Percentiles rank a stretch among this genome's conserved stretches.
Conservation (phyloP, 2,329 filamentous ascomycete genomes). For the Aspergillus pseudoterreus region DNA sequence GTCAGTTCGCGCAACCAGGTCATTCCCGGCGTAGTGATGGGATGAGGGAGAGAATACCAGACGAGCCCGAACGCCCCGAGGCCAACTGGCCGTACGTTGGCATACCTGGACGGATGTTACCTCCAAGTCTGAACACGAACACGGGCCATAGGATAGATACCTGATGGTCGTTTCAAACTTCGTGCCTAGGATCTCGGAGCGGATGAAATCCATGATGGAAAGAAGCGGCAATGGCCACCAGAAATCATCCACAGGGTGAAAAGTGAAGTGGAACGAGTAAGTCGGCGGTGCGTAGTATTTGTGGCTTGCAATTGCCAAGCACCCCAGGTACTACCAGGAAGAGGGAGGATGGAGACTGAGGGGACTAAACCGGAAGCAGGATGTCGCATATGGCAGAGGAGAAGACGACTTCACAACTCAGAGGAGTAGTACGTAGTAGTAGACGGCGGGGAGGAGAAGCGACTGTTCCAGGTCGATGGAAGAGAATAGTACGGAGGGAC, state of each 20-base stretch:
- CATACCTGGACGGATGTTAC: conserved; percentile 64
- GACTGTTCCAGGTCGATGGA: background rate
- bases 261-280: too few relatives aligned
- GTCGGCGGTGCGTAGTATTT: too few relatives aligned
- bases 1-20: conserved; percentile 2
- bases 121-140: background rate
- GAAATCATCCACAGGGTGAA: too few relatives aligned
- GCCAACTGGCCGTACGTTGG: conserved; percentile 93
- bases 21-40: background rate
- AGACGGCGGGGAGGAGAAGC: background rate
- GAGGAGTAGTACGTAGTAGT: too few relatives aligned
- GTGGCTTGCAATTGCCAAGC: background rate
- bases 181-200: conserved; percentile 97
- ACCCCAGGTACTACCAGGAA: too few relatives aligned
- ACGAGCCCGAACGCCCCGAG: conserved; percentile 99
- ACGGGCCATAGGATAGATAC: conserved; percentile 47
- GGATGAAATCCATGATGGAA: conserved; percentile 91
- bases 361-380: background rate
- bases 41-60: conserved; percentile 59
- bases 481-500: background rate
- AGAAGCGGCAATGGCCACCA: background rate
- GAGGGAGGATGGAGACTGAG: too few relatives aligned
- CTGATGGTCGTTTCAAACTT: conserved; percentile 99
- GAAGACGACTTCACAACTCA: too few relatives aligned
- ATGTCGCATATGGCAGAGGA: background rate